Evolutionary conservation across 768 basidiomycete species (phyloP), one percentile per base, ranked within the genome.

Genomic region (Hysterangium stoloniferum): DNA sequence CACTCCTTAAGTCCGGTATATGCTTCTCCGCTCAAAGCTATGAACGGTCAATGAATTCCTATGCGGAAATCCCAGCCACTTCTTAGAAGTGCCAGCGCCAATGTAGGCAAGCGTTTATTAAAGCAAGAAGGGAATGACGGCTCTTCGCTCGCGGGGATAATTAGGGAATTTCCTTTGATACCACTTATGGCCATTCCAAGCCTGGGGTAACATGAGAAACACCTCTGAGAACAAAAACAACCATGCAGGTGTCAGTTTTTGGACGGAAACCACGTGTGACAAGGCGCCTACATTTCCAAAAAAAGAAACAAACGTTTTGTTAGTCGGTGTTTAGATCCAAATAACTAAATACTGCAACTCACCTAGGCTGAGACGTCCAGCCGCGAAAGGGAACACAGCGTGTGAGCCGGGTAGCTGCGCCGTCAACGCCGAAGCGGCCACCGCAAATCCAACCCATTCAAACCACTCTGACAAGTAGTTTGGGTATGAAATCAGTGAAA

Each of bases 381-480:
- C 27, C 8, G 41, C 37, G 24, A 51, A 51, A 22, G 49, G 49
- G 20, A 29, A 51, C 17, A 51, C 37, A 37, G 43, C 37, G 59
- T 51, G 47, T 64, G 33, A 44, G 57, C 53, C n/a, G 59, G 74
- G 78, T 0, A 73, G 6, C 1, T 82, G 79, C 4, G 78, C 68
- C 20, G 49, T 32, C 6, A 51, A 20, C 19, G 40, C 49, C 9
- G 49, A 58, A 3, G 87, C 77, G 5, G 88, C 86, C 33, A 96
- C 63, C 1, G 89, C 85, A 64, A 84, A 97, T 6, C 87, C 91
- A 8, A 79, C 57, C 93, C 94, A 98, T 66, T 98, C 95, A 49
- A 85, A 52, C 95, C 95, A 98, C 63, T 97, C 95, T 66, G 84
- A 91, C 17, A 91, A 68, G 68, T 97, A 98, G 64, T 96, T 92